phyloP scores from a whole-genome alignment of 129 eudicot species.

The Flaveria linearis region DNA sequence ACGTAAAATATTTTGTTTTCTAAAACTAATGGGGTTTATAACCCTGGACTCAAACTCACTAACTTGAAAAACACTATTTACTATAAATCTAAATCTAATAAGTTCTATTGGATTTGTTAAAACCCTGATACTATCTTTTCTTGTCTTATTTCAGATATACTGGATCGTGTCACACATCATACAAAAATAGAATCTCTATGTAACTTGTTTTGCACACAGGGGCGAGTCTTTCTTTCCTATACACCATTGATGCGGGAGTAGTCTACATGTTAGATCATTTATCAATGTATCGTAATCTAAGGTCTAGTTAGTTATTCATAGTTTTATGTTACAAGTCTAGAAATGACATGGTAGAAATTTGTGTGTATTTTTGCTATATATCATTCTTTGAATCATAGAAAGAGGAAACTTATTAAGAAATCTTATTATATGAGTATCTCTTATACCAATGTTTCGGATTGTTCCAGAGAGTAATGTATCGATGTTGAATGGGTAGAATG shows the following conservation, averaged over 20 bases:
- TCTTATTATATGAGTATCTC: background rate
- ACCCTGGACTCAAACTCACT: background rate
- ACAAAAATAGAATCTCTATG: slow-evolving; percentile 37
- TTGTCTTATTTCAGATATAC: slow-evolving; percentile 44
- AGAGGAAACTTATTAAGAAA: slow-evolving; percentile 5
- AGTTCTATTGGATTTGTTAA: background rate
- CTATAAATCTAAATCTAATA: background rate
- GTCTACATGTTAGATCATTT: slow-evolving; percentile 8
- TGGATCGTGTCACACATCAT: slow-evolving; percentile 56
- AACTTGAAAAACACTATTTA: background rate
- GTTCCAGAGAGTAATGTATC: no score
- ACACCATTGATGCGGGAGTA: slow-evolving; percentile 19
- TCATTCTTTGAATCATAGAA: slow-evolving; percentile 7
- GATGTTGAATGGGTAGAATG: no score
- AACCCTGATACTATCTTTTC: slow-evolving; percentile 5
- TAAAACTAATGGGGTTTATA: background rate
- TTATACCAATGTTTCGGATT: background rate
- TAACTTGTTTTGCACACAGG: slow-evolving; percentile 11
- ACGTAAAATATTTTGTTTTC: background rate
- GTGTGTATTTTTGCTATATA: slow-evolving; percentile 4
- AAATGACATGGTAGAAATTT: background rate
- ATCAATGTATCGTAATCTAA: background rate
- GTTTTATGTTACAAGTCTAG: background rate
- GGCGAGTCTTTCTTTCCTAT: slow-evolving; percentile 22
- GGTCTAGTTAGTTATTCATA: background rate